Evolutionary conservation across 2,329 filamentous ascomycete genomes (phyloP).

Genomic region (Metarhizium rileyi): DNA sequence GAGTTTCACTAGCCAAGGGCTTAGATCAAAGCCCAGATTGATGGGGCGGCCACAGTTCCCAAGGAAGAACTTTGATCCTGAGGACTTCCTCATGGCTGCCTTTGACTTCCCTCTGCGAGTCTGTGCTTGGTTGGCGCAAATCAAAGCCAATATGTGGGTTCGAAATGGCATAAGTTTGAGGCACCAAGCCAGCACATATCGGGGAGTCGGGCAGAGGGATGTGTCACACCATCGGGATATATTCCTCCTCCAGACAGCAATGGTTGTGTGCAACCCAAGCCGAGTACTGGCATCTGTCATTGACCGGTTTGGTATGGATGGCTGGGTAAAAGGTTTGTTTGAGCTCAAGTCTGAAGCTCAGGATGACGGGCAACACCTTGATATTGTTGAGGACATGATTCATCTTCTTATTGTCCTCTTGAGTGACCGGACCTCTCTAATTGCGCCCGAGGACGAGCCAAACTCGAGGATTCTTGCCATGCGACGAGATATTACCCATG

Average conservation of each 20-base stretch:
- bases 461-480: slow-evolving; percentile 61
- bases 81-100: slow-evolving; percentile 75
- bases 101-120: slow-evolving; percentile 92
- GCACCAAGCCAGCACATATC: slow-evolving; percentile 90
- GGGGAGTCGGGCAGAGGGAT: slow-evolving; percentile 79
- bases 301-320: slow-evolving; percentile 80
- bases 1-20: slow-evolving; percentile 59
- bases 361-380: slow-evolving; percentile 80
- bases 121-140: slow-evolving; percentile 93
- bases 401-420: slow-evolving; percentile 86
- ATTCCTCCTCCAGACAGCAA: slow-evolving; percentile 81
- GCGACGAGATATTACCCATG: slow-evolving; percentile 83
- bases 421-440: slow-evolving; percentile 75
- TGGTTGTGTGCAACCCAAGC: slow-evolving; percentile 76
- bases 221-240: slow-evolving; percentile 92
- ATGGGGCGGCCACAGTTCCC: slow-evolving; percentile 51
- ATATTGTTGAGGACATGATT: slow-evolving; percentile 91
- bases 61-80: slow-evolving; percentile 48
- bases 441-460: slow-evolving; percentile 56
- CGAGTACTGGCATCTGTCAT: slow-evolving; percentile 81
- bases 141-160: slow-evolving; percentile 98
- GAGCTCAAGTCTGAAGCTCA: slow-evolving; percentile 61
- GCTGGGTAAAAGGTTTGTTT: slow-evolving; percentile 81
- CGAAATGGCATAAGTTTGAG: slow-evolving; percentile 91
- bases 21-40: slow-evolving; percentile 53